A percentile compares a stretch with the other conserved stretches of the same genome.
Evolutionary conservation across 2,329 filamentous ascomycete genomes (phyloP).

Genomic region (Colletotrichum sp.): DNA sequence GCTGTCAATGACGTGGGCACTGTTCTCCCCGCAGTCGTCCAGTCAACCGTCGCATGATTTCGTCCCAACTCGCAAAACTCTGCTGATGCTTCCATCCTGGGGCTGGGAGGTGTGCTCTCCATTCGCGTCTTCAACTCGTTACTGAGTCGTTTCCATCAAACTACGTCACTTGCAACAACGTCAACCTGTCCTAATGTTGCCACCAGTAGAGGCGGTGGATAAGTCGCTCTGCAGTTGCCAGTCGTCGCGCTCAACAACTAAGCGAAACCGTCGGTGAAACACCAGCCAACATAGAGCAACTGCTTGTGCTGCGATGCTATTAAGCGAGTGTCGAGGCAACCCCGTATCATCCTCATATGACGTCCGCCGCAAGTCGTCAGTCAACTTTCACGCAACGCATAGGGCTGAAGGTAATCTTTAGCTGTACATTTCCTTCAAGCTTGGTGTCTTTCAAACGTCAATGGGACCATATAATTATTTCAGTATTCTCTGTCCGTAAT

Average conservation of each 20-base stretch:
- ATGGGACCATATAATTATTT: background rate
- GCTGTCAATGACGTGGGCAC: conserved; percentile 10
- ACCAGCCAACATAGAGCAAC: background rate
- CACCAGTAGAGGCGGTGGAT: too few species aligned
- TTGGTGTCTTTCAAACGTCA: background rate
- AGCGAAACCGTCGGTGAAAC: conserved; percentile 9
- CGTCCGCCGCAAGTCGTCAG: background rate
- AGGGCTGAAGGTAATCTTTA: background rate
- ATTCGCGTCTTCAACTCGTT: background rate
- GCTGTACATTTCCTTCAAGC: background rate
- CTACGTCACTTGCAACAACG: background rate
- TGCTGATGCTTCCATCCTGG: background rate
- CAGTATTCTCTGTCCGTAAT: background rate
- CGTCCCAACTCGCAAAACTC: conserved; percentile 14
- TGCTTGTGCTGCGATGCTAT: background rate
- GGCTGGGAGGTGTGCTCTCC: background rate
- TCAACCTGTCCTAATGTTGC: too few species aligned
- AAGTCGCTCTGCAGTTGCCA: background rate
- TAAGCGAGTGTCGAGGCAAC: background rate
- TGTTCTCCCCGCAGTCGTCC: background rate
- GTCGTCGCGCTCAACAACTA: too few species aligned
- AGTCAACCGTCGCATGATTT: conserved; percentile 13
- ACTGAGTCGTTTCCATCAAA: background rate
- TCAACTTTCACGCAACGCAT: background rate
- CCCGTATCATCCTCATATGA: too few species aligned